Evolutionary conservation across 2,329 filamentous ascomycete genomes (phyloP).

Genomic region (Didymella sp.): DNA sequence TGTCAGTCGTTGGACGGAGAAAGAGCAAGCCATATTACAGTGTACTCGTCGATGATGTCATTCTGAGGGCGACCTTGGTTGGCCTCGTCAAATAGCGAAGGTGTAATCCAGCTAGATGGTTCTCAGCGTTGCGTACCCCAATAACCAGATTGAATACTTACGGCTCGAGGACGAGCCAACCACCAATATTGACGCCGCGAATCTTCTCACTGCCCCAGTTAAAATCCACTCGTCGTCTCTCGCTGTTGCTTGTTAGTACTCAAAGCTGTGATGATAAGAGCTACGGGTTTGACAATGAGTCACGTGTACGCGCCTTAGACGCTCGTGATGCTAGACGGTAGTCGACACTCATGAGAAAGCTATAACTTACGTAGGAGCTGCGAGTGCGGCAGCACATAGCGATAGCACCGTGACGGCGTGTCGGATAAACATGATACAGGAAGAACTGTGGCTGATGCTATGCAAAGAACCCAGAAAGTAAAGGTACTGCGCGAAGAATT

Average conservation of each 20-base stretch:
- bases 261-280: background rate
- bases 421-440: conserved; percentile 37
- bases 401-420: conserved; percentile 32
- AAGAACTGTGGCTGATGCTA: conserved; percentile 20
- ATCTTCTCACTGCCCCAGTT: conserved; percentile 59
- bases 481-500: conserved; percentile 8
- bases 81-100: conserved; percentile 59
- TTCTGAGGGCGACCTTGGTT: conserved; percentile 33
- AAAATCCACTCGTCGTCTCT: conserved; percentile 52
- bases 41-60: conserved; percentile 60
- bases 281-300: background rate
- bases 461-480: conserved; percentile 9
- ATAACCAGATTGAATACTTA: conserved; percentile 28
- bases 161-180: conserved; percentile 59
- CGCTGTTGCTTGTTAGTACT: conserved; percentile 29
- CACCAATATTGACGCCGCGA: conserved; percentile 60
- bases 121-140: background rate
- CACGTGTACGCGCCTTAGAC: background rate
- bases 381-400: conserved; percentile 31
- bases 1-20: background rate
- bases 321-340: background rate
- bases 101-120: conserved; percentile 60
- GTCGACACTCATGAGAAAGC: background rate
- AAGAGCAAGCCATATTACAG: conserved; percentile 22
- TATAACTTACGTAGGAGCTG: conserved; percentile 44